Conservation (phyloP, 768 basidiomycete species). For the Cytidiella melzeri region DNA sequence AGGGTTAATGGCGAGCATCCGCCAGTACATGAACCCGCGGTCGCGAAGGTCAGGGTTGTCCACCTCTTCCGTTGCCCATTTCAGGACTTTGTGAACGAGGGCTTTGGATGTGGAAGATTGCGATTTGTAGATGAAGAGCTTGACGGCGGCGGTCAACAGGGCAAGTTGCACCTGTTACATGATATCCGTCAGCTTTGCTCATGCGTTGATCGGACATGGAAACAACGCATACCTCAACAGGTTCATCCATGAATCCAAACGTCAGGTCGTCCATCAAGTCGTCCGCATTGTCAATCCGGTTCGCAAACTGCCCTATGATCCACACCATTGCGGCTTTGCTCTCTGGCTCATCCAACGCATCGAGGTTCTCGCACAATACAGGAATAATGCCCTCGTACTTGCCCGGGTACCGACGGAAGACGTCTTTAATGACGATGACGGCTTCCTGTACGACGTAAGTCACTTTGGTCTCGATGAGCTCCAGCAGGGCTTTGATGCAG, state of each 20-base stretch:
- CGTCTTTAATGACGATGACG: constrained; percentile 95
- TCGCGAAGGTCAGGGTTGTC: constrained; percentile 98
- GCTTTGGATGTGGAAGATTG: constrained; percentile 80
- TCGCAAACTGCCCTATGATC: constrained; percentile 95
- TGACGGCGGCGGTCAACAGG: constrained; percentile 89
- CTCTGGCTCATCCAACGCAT: constrained; percentile 90
- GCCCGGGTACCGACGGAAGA: constrained; percentile 95
- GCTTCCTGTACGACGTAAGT: constrained; percentile 97
- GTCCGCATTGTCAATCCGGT: constrained; percentile 93
- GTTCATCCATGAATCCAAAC: constrained; percentile 87
- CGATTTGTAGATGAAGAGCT: constrained; percentile 89
- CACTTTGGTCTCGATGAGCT: constrained; percentile 88
- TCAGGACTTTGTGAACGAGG: constrained; percentile 90
- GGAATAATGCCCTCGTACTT: constrained; percentile 96
- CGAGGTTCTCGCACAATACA: constrained; percentile 86
- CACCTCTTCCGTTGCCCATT: constrained; percentile 95
- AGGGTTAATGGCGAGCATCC: constrained; percentile 90
- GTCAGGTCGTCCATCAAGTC: constrained; percentile 90
- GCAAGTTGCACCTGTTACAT: constrained; percentile 96
- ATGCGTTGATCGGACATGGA: no score
- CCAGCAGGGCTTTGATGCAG: constrained; percentile 83
- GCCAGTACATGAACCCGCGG: constrained; percentile 99
- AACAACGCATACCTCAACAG: constrained; percentile 77
- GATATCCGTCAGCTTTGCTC: no score
- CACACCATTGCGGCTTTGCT: constrained; percentile 97